Base-by-base conservation (phyloP, 371 early-diverging fungal genomes). In the Mortierella sp. region DNA sequence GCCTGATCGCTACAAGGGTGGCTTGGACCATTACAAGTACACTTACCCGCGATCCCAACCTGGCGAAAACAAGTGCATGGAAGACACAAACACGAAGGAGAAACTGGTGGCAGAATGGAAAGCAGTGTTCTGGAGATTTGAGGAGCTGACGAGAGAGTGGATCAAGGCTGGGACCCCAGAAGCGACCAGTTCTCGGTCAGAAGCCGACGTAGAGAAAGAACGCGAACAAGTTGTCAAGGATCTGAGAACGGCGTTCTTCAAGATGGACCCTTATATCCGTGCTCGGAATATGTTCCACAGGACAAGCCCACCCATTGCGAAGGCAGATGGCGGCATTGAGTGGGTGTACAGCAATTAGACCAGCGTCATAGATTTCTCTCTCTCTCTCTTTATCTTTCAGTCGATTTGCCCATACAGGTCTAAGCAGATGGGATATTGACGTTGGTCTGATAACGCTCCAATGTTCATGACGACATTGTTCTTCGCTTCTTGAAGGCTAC, bases 241-340 rank as follows among this genome's bases (percentile, higher is more conserved):
- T n/a, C 26, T 81, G 32, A 57, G 78, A 31, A 48, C 50, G 12
- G 80, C 78, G 14, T 68, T 62, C 66, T 78, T 81, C 55, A 70
- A 78, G 37, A 50, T 81, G 65, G 80, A 81, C 30, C 80, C 81
- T 6, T 78, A 80, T 42, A 70, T 79, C 32, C 68, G 81, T 14
- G 66, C 81, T 27, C 58, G 78, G 43, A 81, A 80, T 43, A 65
- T 76, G 57, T 81, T 72, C 64, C 80, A 81, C 49, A 68, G 81
- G 32, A 49, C 55, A 21, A 62, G 32, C 21, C 67, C 62, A 2
- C 67, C 73, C 6, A 44, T 72, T 53, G 63, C 58, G 11, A 48
- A 62, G 15, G 44, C 34, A 0, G 73, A 72, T 26, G 67, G 73
- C n/a, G 57, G 57, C 26, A 50, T 50, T 34, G 30, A 48, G 28